phyloP scores from a whole-genome alignment of 768 basidiomycete genomes.

The Agrocybe chaxingu region DNA sequence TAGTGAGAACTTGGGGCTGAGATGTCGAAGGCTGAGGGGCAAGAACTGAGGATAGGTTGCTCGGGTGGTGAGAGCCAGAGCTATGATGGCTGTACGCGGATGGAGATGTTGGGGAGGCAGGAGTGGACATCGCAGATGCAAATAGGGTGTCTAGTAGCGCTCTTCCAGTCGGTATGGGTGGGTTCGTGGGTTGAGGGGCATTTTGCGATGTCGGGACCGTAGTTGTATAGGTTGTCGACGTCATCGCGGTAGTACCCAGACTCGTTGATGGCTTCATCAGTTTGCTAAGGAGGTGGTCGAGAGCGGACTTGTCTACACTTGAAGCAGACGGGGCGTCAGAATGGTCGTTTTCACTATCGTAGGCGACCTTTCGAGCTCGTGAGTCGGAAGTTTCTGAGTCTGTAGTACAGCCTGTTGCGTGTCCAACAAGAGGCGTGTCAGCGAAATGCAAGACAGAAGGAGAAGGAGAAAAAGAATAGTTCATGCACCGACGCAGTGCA shows the following conservation, averaged over 20 bases:
- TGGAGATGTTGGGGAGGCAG: slow-evolving; percentile 8
- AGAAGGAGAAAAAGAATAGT: not conserved
- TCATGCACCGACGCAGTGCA: no score
- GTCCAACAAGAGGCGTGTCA: no score
- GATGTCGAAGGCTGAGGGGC: slow-evolving; percentile 35
- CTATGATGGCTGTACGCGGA: not conserved
- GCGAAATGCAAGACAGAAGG: slow-evolving; percentile 3
- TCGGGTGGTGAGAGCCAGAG: not conserved
- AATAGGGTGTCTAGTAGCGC: slow-evolving; percentile 69
- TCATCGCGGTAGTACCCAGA: not conserved
- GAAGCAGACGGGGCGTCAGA: slow-evolving; percentile 20
- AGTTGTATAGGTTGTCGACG: slow-evolving; percentile 5
- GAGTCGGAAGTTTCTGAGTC: slow-evolving; percentile 7
- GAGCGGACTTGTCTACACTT: slow-evolving; percentile 33
- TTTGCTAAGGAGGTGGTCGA: slow-evolving; percentile 48
- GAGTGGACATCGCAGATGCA: slow-evolving; percentile 50
- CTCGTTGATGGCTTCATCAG: slow-evolving; percentile 23
- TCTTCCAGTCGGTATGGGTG: slow-evolving; percentile 41
- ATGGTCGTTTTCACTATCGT: slow-evolving; percentile 25
- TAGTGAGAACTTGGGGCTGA: slow-evolving; percentile 65
- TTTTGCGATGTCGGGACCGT: slow-evolving; percentile 13
- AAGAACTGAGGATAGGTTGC: slow-evolving; percentile 6
- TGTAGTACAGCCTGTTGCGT: no score
- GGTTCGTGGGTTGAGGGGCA: slow-evolving; percentile 19
- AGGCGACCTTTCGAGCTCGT: slow-evolving; percentile 15